Base-by-base conservation (phyloP, 1,284 basidiomycete genomes). In the Cystobasidiaceae sp. region DNA sequence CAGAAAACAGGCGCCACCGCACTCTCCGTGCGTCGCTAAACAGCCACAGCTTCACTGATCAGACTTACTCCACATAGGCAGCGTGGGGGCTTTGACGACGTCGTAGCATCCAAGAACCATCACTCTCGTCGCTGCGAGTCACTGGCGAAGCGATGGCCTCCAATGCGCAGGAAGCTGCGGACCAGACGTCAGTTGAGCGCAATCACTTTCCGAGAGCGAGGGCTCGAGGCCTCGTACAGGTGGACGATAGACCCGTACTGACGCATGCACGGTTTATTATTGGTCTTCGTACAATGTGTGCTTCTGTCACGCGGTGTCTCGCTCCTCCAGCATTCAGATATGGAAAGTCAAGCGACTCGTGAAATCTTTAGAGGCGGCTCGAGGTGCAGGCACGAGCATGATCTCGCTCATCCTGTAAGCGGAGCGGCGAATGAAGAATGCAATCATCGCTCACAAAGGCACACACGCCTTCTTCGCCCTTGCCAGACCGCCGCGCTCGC, bases 271-370 rank as follows among this genome's bases (percentile, higher is more conserved):
- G 15, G 9, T 28, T 19, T 41, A 23, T n/a, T 8, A 21, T 46
- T 32, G 9, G 45, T 4, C 32, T 11, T 32, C 15, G n/a, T n/a
- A n/a, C n/a, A n/a, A n/a, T n/a, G 4, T 23, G 11, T 48, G 5
- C 17, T 15, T 23, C 34, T 21, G 15, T 28, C 21, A 27, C 30
- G 28, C 19, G 8, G 28, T 32, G 4, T 27, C 27, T 4, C 34
- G 34, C 21, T 15, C n/a, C 37, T 39, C 28, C 45, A 51, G 61
- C 21, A 55, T 56, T 28, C 71, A 81, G 76, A 78, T 83, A 70
- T 83, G 82, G 94, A 94, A 97, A 81, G 88, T 97, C 81, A 93
- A 96, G 82, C 97, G 97, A 83, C 90, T 97, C 79, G 91, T 94
- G 81, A 91, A 88, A 82, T 91, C 89, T 80, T 85, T 96, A 79